A percentile compares a stretch with the other conserved stretches of the same genome.
Conservation (phyloP, 176 grass and related monocot genomes). For the Cymbopogon citratus region DNA sequence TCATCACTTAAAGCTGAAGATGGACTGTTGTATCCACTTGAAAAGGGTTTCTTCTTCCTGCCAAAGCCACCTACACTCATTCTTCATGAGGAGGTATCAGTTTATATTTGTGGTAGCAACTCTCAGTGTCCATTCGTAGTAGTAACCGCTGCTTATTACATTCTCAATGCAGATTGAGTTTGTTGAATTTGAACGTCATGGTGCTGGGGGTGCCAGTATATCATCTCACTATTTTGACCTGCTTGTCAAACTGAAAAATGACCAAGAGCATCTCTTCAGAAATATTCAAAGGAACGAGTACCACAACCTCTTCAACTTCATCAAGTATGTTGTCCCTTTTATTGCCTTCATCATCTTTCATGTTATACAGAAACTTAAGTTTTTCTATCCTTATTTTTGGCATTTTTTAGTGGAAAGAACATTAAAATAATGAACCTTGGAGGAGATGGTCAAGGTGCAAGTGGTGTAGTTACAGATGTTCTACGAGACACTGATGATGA, state of each 20-base stretch:
- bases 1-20: conserved; percentile 99
- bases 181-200: conserved; percentile 82
- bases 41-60: too few species aligned
- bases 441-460: conserved; percentile 64
- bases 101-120: conserved; percentile 19
- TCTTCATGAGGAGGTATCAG: too few species aligned
- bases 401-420: conserved; percentile 60
- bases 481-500: conserved; percentile 64
- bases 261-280: too few species aligned
- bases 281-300: too few species aligned
- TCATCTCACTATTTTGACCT: too few species aligned
- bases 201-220: too few species aligned
- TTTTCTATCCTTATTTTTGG: conserved; percentile 23
- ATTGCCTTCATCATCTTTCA: background rate
- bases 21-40: conserved; percentile 90
- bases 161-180: conserved; percentile 59
- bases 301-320: too few species aligned
- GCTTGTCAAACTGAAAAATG: too few species aligned
- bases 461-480: conserved; percentile 60
- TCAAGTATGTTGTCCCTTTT: conserved; percentile 24
- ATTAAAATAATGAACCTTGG: conserved; percentile 94
- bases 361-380: conserved; percentile 13
- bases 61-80: too few species aligned
- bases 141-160: background rate
- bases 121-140: conserved; percentile 3